These are phyloP conservation scores for Solanum gandarillasii DNA, from an alignment of 257 asterid genomes.

Conservation along the genomic window DNA sequence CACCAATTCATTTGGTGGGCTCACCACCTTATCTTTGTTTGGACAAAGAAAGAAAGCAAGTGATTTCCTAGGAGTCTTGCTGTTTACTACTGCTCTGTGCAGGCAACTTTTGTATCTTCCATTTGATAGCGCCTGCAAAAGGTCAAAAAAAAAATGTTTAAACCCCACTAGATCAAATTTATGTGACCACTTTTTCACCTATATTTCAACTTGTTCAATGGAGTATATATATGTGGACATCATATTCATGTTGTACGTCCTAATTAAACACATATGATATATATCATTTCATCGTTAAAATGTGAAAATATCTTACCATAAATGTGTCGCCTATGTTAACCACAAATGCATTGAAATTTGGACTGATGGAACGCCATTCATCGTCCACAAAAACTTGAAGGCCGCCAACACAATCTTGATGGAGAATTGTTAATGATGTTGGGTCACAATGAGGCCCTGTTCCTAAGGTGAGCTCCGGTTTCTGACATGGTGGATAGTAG, in stretches of 20 bases:
- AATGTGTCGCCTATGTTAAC: slow-evolving; percentile 96
- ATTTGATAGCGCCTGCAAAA: slow-evolving; percentile 71
- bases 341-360: slow-evolving; percentile 53
- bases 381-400: slow-evolving; percentile 74
- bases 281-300: not conserved
- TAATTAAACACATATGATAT: not conserved
- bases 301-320: slow-evolving; percentile 39
- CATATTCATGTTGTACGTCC: not conserved
- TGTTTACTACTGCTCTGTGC: slow-evolving; percentile 95
- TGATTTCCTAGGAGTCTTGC: slow-evolving; percentile 58
- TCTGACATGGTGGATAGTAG: slow-evolving; percentile 80
- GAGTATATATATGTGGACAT: not conserved
- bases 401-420: slow-evolving; percentile 78
- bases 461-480: slow-evolving; percentile 67
- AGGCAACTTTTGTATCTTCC: slow-evolving; percentile 86
- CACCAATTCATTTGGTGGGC: slow-evolving; percentile 76
- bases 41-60: slow-evolving; percentile 92
- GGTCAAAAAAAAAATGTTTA: not conserved
- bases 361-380: slow-evolving; percentile 60
- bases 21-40: slow-evolving; percentile 65
- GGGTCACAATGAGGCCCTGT: slow-evolving; percentile 98
- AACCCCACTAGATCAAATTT: not conserved
- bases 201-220: not conserved
- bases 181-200: not conserved
- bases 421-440: slow-evolving; percentile 89